These are phyloP conservation scores for Boletus pseudo-olivaceus DNA, from an alignment of 768 basidiomycete genomes.

Conservation along the genomic window DNA sequence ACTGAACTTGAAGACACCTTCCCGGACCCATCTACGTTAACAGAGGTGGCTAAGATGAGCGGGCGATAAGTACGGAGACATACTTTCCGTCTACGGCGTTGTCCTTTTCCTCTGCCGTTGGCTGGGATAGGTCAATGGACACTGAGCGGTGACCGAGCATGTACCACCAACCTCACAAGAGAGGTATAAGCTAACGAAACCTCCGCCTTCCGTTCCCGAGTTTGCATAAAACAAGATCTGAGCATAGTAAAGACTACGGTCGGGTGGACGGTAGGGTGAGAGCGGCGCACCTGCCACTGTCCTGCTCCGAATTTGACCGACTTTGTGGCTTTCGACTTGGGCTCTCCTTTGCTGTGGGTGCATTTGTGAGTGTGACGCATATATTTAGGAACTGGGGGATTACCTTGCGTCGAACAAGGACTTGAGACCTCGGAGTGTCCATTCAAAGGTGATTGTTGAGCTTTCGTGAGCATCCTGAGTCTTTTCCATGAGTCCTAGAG, in stretches of 20 bases:
- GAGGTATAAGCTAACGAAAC: conserved; percentile 72
- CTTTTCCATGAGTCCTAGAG: conserved; percentile 26
- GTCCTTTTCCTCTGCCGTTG: conserved; percentile 74
- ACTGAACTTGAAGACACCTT: conserved; percentile 81
- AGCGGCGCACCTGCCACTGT: conserved; percentile 57
- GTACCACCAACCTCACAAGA: conserved; percentile 68
- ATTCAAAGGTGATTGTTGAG: conserved; percentile 64
- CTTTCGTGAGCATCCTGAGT: conserved; percentile 46
- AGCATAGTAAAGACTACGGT: neutral
- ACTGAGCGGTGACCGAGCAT: neutral
- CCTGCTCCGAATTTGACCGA: conserved; percentile 75
- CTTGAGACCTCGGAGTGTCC: conserved; percentile 71
- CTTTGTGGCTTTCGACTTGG: conserved; percentile 75
- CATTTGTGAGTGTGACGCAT: neutral
- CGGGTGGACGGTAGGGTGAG: neutral
- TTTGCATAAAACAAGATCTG: conserved; percentile 85
- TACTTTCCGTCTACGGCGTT: conserved; percentile 59
- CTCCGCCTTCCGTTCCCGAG: conserved; percentile 60
- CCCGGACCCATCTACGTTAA: conserved; percentile 67
- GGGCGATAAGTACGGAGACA: conserved; percentile 3
- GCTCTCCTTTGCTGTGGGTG: conserved; percentile 56
- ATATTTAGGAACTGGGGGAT: neutral
- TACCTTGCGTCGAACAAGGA: conserved; percentile 70
- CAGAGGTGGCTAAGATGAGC: neutral
- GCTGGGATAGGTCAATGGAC: conserved; percentile 40